Base-by-base conservation (phyloP, 1,139 yeast genomes). In the Geotrichum phurueaensis region DNA sequence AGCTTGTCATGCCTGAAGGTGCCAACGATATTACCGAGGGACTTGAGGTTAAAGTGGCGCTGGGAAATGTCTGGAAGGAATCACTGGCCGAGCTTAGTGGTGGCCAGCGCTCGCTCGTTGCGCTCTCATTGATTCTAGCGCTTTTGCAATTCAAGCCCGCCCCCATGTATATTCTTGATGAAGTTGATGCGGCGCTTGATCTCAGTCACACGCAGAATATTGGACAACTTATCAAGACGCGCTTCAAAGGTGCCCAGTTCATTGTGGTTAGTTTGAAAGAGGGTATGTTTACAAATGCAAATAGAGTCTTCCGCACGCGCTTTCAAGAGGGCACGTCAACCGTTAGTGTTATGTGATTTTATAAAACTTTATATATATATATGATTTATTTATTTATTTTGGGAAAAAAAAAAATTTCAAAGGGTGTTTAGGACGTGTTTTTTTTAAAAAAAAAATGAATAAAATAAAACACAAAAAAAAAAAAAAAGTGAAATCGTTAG, bases 241-340 rank as follows among this genome's bases (percentile, higher is more conserved):
- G 97, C 67, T 95, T 95, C 75, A 87, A 89, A 72, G 97, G 96
- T 0, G 87, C 97, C 1, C 99, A 95, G 72, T 95, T 95, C 70
- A 92, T 95, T 66, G 96, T 95, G 60, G 99, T 95, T 22, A 89
- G 97, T 33, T 83, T 95, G 75, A 95, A 95, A 72, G 99, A 95
- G 73, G 99, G 98, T 18, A 90, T 95, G 97, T 95, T 94, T 71
- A 87, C 96, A 29, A 95, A 95, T 75, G 99, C 99, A 15, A 95
- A 95, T 71, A 80, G 96, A 64, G 90, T 95, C 39, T 95, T 91
- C 73, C 82, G 96, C 68, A 92, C 98, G 1, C 80, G 97, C 65
- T 94, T 94, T 75, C 97, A 92, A 71, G 97, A 94, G 69, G 98
- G 99, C 66, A 92, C 97, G 0, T 90, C 97, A 36, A 92, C 92